phyloP scores from a whole-genome alignment of 1,284 basidiomycete genomes.

The Cronartium quercuum region DNA sequence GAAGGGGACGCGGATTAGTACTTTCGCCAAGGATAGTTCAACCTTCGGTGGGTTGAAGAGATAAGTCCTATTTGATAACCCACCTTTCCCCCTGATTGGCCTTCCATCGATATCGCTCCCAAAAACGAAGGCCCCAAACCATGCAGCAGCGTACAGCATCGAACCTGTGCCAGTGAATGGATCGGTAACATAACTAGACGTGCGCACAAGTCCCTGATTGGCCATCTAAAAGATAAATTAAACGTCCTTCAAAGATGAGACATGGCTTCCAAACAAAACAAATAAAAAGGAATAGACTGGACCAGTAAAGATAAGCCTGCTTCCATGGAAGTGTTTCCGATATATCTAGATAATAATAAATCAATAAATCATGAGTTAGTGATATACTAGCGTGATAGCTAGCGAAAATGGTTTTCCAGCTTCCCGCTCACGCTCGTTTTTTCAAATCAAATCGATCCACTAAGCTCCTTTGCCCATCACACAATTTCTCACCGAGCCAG shows the following conservation, averaged over 20 bases:
- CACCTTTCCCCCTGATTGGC: conserved; percentile 88
- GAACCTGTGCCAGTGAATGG: conserved; percentile 96
- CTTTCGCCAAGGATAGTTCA: not conserved
- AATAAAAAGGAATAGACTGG: conserved; percentile 44
- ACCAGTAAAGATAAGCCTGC: conserved; percentile 52
- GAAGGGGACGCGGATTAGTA: conserved; percentile 41
- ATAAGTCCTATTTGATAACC: not conserved
- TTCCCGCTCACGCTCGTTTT: conserved; percentile 59
- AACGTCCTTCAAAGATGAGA: not conserved
- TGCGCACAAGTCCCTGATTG: conserved; percentile 84
- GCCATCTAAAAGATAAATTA: conserved; percentile 80
- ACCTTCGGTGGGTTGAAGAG: not conserved
- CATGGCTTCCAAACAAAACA: not conserved
- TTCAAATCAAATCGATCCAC: conserved; percentile 63
- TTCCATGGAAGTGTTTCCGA: conserved; percentile 97
- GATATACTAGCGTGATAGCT: not conserved
- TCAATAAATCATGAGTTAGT: not conserved
- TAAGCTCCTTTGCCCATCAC: conserved; percentile 45
- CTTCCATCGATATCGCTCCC: conserved; percentile 97
- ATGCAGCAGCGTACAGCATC: conserved; percentile 72
- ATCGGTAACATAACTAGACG: conserved; percentile 87
- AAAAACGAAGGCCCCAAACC: conserved; percentile 79
- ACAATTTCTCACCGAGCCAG: conserved; percentile 42
- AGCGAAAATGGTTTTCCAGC: not conserved
- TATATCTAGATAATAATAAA: conserved; percentile 52